Conservation (phyloP, 805 yeast species). For the Hanseniaspora nectarophila region DNA sequence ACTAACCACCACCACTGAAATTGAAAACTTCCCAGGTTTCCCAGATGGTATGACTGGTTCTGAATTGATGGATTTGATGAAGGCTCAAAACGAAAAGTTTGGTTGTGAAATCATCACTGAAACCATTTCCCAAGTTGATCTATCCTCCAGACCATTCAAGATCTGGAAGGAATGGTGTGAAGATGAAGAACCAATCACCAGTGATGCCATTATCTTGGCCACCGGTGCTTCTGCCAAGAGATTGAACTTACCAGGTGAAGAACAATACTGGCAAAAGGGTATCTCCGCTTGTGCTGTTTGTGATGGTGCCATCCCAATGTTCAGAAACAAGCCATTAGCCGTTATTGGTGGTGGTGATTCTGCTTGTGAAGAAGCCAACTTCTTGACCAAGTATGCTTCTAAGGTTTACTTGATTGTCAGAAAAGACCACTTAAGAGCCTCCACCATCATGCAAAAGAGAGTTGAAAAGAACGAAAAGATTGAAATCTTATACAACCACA, state of each 20-base stretch:
- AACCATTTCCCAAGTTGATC: constrained; percentile 85
- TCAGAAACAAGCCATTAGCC: constrained; percentile 94
- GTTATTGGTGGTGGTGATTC: constrained; percentile 99
- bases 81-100: constrained; percentile 70
- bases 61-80: constrained; percentile 87
- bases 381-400: constrained; percentile 93
- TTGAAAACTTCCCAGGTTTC: constrained; percentile 98
- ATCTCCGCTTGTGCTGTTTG: constrained; percentile 99
- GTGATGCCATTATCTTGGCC: constrained; percentile 86
- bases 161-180: constrained; percentile 94
- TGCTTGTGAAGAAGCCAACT: constrained; percentile 97
- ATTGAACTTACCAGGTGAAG: constrained; percentile 90
- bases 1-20: constrained; percentile 94
- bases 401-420: constrained; percentile 89
- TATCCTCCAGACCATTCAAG: constrained; percentile 81
- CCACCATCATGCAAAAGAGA: constrained; percentile 93
- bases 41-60: constrained; percentile 85
- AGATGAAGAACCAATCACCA: constrained; percentile 78
- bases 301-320: constrained; percentile 98
- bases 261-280: constrained; percentile 97
- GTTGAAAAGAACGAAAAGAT: constrained; percentile 72
- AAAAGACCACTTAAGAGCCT: constrained; percentile 88
- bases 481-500: constrained; percentile 80
- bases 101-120: constrained; percentile 94
- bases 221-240: constrained; percentile 99